These are phyloP conservation scores for Paraurostyla sp. DNA, from an alignment of 73 alveolate genomes.

Conservation along the genomic window DNA sequence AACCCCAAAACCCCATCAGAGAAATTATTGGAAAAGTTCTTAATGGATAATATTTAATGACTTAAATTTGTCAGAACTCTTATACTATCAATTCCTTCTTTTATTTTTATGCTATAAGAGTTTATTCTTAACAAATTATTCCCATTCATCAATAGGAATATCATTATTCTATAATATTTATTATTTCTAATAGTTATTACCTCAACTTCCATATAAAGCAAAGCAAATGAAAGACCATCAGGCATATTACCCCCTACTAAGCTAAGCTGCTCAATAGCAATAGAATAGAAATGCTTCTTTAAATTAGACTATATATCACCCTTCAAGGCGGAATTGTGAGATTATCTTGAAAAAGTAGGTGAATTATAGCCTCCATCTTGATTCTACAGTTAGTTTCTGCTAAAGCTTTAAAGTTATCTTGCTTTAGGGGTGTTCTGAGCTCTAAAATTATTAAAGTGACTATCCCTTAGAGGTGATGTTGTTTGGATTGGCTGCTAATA, in stretches of 20 bases:
- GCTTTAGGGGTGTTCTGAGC: no score
- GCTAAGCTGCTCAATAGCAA: conserved; percentile 4
- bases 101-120: no score
- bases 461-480: no score
- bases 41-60: no score
- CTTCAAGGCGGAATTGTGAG: background rate
- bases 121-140: background rate
- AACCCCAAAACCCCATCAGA: no score
- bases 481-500: no score
- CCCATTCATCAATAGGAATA: conserved; percentile 35
- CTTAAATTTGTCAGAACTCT: no score
- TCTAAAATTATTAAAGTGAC: no score
- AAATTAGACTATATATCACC: background rate
- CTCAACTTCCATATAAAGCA: background rate
- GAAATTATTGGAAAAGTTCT: no score
- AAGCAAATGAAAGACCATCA: background rate
- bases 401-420: no score
- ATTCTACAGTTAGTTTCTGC: no score
- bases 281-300: conserved; percentile 39
- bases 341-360: background rate
- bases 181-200: background rate
- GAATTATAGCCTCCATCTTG: background rate
- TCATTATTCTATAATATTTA: background rate
- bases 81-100: no score
- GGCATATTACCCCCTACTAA: background rate